Percentiles rank a stretch among this genome's conserved stretches.
Evolutionary conservation across 345 rosid genomes (phyloP).

Genomic region (Populus pruinosa): DNA sequence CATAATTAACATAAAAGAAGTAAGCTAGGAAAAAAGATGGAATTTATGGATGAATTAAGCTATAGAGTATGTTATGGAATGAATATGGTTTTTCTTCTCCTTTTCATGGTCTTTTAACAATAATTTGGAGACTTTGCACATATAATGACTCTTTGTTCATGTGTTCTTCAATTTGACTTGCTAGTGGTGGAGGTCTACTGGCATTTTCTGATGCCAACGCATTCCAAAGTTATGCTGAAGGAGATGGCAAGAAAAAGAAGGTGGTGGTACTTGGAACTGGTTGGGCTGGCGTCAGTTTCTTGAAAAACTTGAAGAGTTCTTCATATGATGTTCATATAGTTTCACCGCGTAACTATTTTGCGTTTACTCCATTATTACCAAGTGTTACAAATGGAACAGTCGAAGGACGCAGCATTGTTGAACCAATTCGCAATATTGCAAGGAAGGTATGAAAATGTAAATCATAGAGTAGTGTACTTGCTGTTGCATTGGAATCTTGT

Average conservation of each 20-base stretch:
- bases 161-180: not conserved
- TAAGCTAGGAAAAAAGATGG: too few relatives aligned
- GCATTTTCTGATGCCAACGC: constrained; percentile 25
- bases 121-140: not conserved
- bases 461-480: not conserved
- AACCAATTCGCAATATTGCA: constrained; percentile 63
- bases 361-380: constrained; percentile 80
- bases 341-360: constrained; percentile 75
- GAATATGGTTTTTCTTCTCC: too few relatives aligned
- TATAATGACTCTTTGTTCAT: not conserved
- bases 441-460: constrained; percentile 38
- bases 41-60: too few relatives aligned
- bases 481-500: not conserved
- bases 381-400: constrained; percentile 81
- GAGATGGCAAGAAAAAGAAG: constrained; percentile 46
- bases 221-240: not conserved
- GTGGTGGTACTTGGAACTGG: constrained; percentile 82
- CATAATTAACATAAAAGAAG: too few relatives aligned
- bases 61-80: too few relatives aligned
- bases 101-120: not conserved
- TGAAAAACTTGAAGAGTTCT: constrained; percentile 51
- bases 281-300: constrained; percentile 77
- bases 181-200: constrained; percentile 22
- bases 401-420: constrained; percentile 85
- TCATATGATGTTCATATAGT: constrained; percentile 63